phyloP scores from a whole-genome alignment of 805 yeast species.

The Myxozyma geophila region DNA sequence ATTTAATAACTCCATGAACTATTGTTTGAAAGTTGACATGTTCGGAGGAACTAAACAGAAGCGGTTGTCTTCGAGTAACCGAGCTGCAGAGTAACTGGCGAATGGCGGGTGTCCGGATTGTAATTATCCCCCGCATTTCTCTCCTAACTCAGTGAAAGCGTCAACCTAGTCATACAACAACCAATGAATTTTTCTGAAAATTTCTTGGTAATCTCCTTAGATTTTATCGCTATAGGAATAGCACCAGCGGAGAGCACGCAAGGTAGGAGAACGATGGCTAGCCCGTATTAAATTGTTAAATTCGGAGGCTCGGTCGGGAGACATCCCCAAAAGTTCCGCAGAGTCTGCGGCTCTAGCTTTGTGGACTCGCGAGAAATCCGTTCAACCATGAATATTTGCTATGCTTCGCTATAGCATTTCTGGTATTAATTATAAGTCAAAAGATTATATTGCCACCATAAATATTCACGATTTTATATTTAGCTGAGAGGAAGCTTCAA shows the following conservation, averaged over 20 bases:
- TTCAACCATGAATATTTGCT: too few species aligned
- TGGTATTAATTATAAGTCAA: too few species aligned
- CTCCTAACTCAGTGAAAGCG: neutral
- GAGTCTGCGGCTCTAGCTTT: neutral
- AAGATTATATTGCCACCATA: too few species aligned
- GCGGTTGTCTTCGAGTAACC: neutral
- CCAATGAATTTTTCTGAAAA: neutral
- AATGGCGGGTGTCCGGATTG: constrained; percentile 9
- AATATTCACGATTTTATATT: too few species aligned
- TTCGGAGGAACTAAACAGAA: neutral
- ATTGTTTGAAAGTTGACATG: neutral
- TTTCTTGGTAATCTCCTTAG: too few species aligned
- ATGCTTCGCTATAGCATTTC: too few species aligned
- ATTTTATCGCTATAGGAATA: too few species aligned
- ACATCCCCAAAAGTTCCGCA: neutral
- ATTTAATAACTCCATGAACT: neutral
- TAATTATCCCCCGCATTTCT: constrained; percentile 15
- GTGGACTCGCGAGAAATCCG: too few species aligned
- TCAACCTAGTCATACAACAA: neutral
- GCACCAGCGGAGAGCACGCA: too few species aligned
- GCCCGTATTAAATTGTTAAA: too few species aligned
- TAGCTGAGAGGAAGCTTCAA: too few species aligned
- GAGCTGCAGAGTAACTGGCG: neutral
- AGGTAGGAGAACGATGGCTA: too few species aligned
- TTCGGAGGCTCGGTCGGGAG: neutral